Conservation (phyloP, 805 yeast species). For the Metschnikowia chrysomelidarum region DNA sequence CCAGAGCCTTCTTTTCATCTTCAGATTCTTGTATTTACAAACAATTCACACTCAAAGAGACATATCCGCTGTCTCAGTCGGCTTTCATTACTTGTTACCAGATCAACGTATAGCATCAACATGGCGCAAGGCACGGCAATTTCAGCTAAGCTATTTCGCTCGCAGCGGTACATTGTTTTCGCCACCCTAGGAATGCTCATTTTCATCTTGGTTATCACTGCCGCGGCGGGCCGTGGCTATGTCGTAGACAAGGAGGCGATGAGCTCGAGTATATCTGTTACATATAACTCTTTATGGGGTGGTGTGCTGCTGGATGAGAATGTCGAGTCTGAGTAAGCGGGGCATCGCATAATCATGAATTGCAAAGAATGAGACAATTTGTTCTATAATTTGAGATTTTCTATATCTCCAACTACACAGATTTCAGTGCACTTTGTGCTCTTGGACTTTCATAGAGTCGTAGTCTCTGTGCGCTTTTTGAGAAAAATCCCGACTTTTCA, state of each 20-base stretch:
- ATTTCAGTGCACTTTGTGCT: too few relatives aligned
- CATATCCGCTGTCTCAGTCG: background rate
- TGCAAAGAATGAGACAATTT: too few relatives aligned
- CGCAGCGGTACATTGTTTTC: constrained; percentile 29
- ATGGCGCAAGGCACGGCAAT: constrained; percentile 14
- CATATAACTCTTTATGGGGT: constrained; percentile 9
- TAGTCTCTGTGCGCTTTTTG: background rate
- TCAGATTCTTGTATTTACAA: too few relatives aligned
- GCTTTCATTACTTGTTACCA: background rate
- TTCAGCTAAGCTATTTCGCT: constrained; percentile 30
- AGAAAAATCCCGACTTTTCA: too few relatives aligned
- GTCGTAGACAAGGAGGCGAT: constrained; percentile 12
- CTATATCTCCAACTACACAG: too few relatives aligned
- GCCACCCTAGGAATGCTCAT: constrained; percentile 24
- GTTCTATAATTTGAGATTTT: too few relatives aligned
- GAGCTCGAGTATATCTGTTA: constrained; percentile 2
- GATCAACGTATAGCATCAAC: background rate
- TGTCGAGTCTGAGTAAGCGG: constrained; percentile 1
- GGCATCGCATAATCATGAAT: too few relatives aligned
- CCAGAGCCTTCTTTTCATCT: too few relatives aligned
- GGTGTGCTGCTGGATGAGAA: background rate
- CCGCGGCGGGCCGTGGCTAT: constrained; percentile 29
- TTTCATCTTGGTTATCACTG: constrained; percentile 26
- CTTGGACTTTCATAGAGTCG: too few relatives aligned
- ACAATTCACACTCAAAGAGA: too few relatives aligned